Conservation (phyloP, 768 basidiomycete species). For the Boletus tomentosulus region DNA sequence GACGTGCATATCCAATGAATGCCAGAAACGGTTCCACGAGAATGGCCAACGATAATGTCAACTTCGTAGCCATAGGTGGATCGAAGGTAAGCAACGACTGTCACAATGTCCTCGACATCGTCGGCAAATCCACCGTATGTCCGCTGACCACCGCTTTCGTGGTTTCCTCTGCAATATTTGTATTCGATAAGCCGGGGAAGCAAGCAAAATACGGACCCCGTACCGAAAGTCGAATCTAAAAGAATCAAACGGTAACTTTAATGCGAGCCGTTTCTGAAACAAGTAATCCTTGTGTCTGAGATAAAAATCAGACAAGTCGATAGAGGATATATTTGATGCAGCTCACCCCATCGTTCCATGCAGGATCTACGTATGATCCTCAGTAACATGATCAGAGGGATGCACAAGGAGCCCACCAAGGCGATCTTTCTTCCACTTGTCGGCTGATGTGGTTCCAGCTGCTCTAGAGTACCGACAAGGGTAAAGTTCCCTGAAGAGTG, state of each 20-base stretch:
- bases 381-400: conserved; percentile 6
- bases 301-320: background rate
- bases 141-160: conserved; percentile 71
- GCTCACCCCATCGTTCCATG: conserved; percentile 77
- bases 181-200: conserved; percentile 1
- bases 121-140: conserved; percentile 53
- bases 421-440: conserved; percentile 61
- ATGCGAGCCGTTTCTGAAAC: conserved; percentile 70
- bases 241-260: conserved; percentile 65
- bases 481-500: conserved; percentile 43
- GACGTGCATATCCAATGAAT: conserved; percentile 68
- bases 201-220: conserved; percentile 15
- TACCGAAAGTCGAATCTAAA: conserved; percentile 88
- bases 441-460: conserved; percentile 44
- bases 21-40: conserved; percentile 65
- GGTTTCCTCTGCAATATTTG: conserved; percentile 53
- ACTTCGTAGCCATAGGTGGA: conserved; percentile 59
- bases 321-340: background rate
- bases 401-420: conserved; percentile 43
- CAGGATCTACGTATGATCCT: conserved; percentile 51
- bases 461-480: conserved; percentile 62
- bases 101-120: conserved; percentile 63
- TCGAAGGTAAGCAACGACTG: conserved; percentile 61
- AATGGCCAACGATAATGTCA: conserved; percentile 73
- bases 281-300: conserved; percentile 82